Evolutionary conservation across 1,284 basidiomycete genomes (phyloP).

Genomic region (Vanrija sp.): DNA sequence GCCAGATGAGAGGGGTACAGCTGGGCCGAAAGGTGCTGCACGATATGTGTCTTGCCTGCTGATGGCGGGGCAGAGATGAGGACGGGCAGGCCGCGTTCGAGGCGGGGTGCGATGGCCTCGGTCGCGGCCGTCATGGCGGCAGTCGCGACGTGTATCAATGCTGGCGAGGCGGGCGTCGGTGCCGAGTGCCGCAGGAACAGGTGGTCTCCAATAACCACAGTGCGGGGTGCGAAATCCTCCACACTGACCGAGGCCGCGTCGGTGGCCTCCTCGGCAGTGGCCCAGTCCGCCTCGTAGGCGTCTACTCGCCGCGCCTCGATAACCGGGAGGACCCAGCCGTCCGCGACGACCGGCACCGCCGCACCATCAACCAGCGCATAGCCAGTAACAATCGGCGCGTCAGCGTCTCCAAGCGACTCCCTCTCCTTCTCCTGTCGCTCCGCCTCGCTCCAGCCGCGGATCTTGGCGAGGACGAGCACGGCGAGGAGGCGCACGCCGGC

Average conservation of each 20-base stretch:
- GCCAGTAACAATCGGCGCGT: conserved; percentile 45
- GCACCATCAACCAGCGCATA: conserved; percentile 1
- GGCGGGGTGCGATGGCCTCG: conserved; percentile 60
- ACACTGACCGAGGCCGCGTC: conserved; percentile 16
- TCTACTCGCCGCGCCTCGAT: conserved; percentile 61
- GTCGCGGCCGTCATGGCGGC: conserved; percentile 61
- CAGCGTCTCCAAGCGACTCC: conserved; percentile 57
- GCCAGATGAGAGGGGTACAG: conserved; percentile 56
- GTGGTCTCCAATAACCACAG: conserved; percentile 18
- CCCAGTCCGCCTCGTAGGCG: conserved; percentile 3
- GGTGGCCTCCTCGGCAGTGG: neutral
- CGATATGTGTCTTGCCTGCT: conserved; percentile 80
- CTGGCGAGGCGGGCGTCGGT: conserved; percentile 55
- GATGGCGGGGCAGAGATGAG: conserved; percentile 85
- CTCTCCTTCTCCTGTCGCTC: conserved; percentile 61
- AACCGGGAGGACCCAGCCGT: conserved; percentile 74
- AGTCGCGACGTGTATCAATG: conserved; percentile 60
- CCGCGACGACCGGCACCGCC: conserved; percentile 51
- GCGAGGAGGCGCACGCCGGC: conserved; percentile 64
- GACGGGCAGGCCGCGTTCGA: conserved; percentile 68
- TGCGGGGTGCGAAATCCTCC: conserved; percentile 56
- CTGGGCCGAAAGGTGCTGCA: conserved; percentile 68
- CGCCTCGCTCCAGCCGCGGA: conserved; percentile 70
- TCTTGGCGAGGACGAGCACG: conserved; percentile 69
- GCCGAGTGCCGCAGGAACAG: conserved; percentile 25